Evolutionary conservation across 176 grass and related monocot genomes (phyloP), one percentile per base, ranked within the genome.

Genomic region (Oryza punctata): DNA sequence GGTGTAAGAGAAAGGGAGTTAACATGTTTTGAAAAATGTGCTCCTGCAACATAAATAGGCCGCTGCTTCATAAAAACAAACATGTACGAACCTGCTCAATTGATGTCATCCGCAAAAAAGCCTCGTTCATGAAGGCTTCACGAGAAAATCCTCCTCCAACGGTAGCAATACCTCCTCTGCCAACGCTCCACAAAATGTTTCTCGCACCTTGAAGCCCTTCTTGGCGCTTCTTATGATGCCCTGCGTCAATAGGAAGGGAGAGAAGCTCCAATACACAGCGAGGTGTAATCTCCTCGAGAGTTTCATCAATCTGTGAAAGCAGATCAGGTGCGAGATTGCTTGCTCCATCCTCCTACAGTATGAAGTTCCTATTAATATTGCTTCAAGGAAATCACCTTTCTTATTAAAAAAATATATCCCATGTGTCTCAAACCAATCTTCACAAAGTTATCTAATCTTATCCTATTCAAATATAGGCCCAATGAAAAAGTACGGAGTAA

Each of bases 121-220:
- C 76, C 74, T 99, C 91, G 44, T 94, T 99, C 93, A 96, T 92
- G 87, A 90, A 99, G 19, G 78, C 82, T 80, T 96, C 91, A 70
- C 91, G 91, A 75, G 96, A 88, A 85, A 99, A 99, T 90, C 96
- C 93, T 78, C 96, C 96, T 46, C 96, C 91, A 85, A 96, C 80
- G 2, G 91, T 92, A 81, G 78, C 86, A 76, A 92, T 89, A 84
- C 95, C 92, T 84, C 90, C 95, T 70, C 43, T 65, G 35, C 90
- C 92, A 73, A 93, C 84, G 84, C 86, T 93, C 96, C 96, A 99
- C 60, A 99, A 86, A 88, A 99, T 92, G 67, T 90, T 95, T 49
- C 81, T 85, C 61, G 88, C 91, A 49, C 91, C 89, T 71, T 76
- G 91, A 64, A 99, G 74, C 40, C 96, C 96, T 88, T 99, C 96